Evolutionary conservation across 2,329 filamentous ascomycete species (phyloP).

Genomic region (Rhinocladiella similis): DNA sequence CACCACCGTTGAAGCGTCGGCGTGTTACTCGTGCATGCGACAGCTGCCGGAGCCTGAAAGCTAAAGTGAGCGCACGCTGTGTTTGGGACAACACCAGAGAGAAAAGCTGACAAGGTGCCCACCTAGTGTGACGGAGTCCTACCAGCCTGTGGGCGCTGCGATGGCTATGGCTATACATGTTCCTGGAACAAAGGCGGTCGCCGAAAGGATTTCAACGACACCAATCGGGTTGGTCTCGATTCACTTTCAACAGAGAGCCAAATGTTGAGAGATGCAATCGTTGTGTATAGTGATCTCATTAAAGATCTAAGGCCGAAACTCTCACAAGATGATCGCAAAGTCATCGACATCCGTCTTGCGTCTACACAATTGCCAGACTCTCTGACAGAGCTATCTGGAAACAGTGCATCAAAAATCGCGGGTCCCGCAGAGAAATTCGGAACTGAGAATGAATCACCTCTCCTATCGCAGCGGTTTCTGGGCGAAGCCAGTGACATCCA

Average conservation of each 20-base stretch:
- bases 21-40: conserved; percentile 30
- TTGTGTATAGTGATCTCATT: conserved; percentile 4
- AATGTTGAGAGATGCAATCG: conserved; percentile 6
- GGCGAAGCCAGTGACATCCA: conserved; percentile 42
- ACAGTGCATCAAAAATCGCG: conserved; percentile 13
- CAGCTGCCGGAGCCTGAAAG: conserved; percentile 30
- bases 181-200: conserved; percentile 24
- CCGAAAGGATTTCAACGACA: conserved; percentile 13
- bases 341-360: conserved; percentile 10
- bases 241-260: background rate
- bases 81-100: background rate
- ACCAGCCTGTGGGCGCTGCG: conserved; percentile 32
- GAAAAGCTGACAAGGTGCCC: conserved; percentile 3
- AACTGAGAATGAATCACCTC: conserved; percentile 18
- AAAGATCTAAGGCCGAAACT: conserved; percentile 6
- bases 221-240: background rate
- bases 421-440: background rate
- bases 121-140: conserved; percentile 33
- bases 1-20: conserved; percentile 18
- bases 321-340: conserved; percentile 7
- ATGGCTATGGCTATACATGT: conserved; percentile 33
- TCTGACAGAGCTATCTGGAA: conserved; percentile 23
- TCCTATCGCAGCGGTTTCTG: conserved; percentile 33
- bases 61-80: conserved; percentile 23
- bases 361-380: conserved; percentile 20